Evolutionary conservation across 2,329 filamentous ascomycete genomes (phyloP).

Genomic region (Didymella pomorum): DNA sequence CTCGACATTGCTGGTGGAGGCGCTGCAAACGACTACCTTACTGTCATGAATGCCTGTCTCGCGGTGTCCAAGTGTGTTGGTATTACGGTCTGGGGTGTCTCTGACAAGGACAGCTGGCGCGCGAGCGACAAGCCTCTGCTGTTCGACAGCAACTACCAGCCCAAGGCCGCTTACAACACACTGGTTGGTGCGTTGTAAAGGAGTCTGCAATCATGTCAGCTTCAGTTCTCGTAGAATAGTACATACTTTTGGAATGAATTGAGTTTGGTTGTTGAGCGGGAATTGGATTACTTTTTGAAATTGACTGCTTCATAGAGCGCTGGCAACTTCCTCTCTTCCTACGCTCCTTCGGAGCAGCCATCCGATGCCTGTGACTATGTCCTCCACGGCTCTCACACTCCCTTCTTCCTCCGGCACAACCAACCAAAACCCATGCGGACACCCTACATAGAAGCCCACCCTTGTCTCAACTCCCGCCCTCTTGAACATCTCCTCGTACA

Average conservation of each 20-base stretch:
- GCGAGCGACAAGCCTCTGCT: background rate
- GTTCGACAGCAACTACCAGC: background rate
- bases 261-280: background rate
- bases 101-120: background rate
- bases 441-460: no score
- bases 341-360: no score
- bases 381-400: no score
- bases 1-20: background rate
- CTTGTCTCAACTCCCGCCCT: no score
- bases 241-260: background rate
- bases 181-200: background rate
- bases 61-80: background rate
- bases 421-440: no score
- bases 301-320: no score
- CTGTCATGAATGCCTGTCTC: background rate
- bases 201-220: background rate
- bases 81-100: background rate
- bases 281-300: no score
- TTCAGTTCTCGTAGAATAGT: background rate
- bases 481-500: no score
- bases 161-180: background rate
- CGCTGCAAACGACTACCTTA: background rate
- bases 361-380: no score
- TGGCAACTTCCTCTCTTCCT: no score
- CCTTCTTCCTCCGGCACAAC: no score